phyloP scores from a whole-genome alignment of 2,329 filamentous ascomycete genomes.

The Immersiporthe knoxdaviesiana region DNA sequence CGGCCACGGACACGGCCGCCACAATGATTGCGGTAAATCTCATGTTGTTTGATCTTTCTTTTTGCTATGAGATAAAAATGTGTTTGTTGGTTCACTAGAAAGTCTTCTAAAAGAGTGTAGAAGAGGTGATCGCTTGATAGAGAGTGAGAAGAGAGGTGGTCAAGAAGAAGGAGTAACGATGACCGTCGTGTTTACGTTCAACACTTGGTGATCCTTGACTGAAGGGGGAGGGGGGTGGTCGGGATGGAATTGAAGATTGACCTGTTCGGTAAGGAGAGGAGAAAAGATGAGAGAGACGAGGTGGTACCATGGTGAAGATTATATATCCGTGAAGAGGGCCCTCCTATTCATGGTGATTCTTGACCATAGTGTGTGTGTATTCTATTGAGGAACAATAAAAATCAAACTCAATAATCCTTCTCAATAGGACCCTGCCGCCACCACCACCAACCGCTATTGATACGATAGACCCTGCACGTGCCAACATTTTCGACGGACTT shows the following conservation, averaged over 20 bases:
- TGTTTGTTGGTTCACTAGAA: not conserved
- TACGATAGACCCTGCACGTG: not conserved
- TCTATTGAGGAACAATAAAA: constrained; percentile 25
- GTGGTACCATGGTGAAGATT: not conserved
- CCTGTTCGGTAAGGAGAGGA: constrained; percentile 20
- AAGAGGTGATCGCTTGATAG: constrained; percentile 3
- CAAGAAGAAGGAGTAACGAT: constrained; percentile 9
- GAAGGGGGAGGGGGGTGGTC: constrained; percentile 19
- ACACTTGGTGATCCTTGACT: constrained; percentile 28
- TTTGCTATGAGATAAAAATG: not conserved
- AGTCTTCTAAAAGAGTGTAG: constrained; percentile 13
- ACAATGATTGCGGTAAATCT: constrained; percentile 36
- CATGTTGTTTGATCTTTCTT: constrained; percentile 33
- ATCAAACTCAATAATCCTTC: not conserved
- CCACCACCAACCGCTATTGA: not conserved
- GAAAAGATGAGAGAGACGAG: not conserved
- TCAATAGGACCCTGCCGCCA: constrained; percentile 11
- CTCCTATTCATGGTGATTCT: constrained; percentile 21
- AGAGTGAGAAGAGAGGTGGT: not conserved
- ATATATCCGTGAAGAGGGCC: constrained; percentile 17
- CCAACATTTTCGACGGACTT: not conserved
- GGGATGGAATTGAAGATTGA: constrained; percentile 21
- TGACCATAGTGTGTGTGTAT: constrained; percentile 12
- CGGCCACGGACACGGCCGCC: constrained; percentile 33
- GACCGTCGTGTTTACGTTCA: constrained; percentile 26